Conservation (phyloP, 2,329 filamentous ascomycete genomes). For the Dissoconium aciculare region DNA sequence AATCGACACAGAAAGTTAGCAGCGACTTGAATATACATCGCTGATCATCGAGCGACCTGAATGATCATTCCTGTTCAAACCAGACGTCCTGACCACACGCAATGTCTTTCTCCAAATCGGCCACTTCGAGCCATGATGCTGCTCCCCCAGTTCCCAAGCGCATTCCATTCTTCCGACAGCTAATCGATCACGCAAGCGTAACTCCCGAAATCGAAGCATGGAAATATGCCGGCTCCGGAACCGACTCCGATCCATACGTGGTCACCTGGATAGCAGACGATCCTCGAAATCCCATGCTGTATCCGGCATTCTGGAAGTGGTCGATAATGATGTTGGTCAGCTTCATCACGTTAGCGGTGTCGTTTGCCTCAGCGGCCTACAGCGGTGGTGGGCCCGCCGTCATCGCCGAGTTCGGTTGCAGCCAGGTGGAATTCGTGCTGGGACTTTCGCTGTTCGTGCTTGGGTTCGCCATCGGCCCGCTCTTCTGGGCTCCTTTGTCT, state of each 20-base stretch:
- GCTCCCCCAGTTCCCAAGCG: too few relatives aligned
- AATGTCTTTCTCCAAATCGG: too few relatives aligned
- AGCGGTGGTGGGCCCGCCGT: constrained; percentile 41
- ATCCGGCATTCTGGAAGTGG: constrained; percentile 45
- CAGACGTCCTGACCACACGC: too few relatives aligned
- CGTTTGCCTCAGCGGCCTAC: constrained; percentile 54
- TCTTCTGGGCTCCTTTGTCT: constrained; percentile 43
- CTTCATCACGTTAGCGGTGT: constrained; percentile 48
- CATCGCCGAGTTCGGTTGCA: constrained; percentile 37
- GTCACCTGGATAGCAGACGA: constrained; percentile 53
- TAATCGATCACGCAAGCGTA: constrained; percentile 1
- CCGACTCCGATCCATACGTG: constrained; percentile 45
- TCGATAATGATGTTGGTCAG: constrained; percentile 45
- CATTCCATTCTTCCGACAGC: constrained; percentile 2
- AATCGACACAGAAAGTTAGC: too few relatives aligned
- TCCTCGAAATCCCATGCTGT: constrained; percentile 50
- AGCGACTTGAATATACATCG: too few relatives aligned
- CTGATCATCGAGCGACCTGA: too few relatives aligned
- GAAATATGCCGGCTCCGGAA: constrained; percentile 33
- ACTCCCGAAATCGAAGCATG: constrained; percentile 4
- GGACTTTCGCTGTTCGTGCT: constrained; percentile 49
- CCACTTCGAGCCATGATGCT: too few relatives aligned
- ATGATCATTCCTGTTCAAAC: too few relatives aligned
- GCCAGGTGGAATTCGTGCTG: constrained; percentile 39
- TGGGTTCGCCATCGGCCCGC: constrained; percentile 40